Conservation (phyloP, 2,329 filamentous ascomycete species). For the Arthrobotrys entomopaga region DNA sequence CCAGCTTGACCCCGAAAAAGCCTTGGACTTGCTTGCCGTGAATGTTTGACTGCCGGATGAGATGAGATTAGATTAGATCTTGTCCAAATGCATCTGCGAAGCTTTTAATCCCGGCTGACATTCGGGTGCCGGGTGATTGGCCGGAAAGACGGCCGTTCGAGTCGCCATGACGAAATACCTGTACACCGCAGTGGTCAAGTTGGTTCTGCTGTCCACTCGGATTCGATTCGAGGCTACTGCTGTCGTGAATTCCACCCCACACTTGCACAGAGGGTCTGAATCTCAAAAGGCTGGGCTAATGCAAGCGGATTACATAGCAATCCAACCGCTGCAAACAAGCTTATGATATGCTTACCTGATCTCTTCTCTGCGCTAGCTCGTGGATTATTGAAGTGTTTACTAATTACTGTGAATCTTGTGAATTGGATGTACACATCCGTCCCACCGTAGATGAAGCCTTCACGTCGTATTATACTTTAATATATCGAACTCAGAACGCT, state of each 20-base stretch:
- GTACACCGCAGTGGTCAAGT: no score
- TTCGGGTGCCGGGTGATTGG: slow-evolving; percentile 40
- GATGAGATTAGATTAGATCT: slow-evolving; percentile 17
- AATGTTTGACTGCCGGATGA: background rate
- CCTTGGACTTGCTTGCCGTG: background rate
- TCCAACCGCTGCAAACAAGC: no score
- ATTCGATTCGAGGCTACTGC: no score
- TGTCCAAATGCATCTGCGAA: background rate
- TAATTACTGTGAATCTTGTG: no score
- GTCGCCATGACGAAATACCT: slow-evolving; percentile 8
- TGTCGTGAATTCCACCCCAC: no score
- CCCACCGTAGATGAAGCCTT: no score
- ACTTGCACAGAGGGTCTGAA: background rate
- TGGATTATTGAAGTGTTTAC: background rate
- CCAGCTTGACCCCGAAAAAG: no score
- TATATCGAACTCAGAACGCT: no score
- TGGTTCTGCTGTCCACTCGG: no score
- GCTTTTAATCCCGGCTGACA: slow-evolving; percentile 14
- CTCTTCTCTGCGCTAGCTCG: background rate
- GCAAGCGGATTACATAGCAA: background rate
- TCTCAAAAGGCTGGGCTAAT: background rate
- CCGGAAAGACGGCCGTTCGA: background rate
- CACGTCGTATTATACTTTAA: no score
- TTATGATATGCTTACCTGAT: slow-evolving; percentile 8
- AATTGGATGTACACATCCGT: no score